phyloP scores from a whole-genome alignment of 495 filamentous ascomycete genomes.

The Poronia punctata region DNA sequence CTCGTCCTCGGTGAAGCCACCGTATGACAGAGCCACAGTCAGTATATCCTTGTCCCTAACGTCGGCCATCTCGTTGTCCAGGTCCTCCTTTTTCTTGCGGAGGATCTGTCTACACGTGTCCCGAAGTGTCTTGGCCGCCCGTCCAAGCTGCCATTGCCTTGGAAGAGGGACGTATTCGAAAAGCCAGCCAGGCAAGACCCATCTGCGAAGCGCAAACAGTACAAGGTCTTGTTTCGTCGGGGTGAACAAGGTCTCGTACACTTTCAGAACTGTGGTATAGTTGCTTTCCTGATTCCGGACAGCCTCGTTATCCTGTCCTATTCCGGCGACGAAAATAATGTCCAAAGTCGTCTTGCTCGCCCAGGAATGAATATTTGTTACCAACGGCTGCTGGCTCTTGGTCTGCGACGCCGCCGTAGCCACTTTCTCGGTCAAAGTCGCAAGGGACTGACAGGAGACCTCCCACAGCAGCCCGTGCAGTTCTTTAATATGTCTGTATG shows the following conservation, averaged over 20 bases:
- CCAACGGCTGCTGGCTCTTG: slow-evolving; percentile 23
- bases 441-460: slow-evolving; percentile 36
- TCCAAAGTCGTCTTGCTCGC: slow-evolving; percentile 62
- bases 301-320: slow-evolving; percentile 62
- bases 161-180: slow-evolving; percentile 46
- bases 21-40: slow-evolving; percentile 61
- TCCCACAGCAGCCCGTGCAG: slow-evolving; percentile 68
- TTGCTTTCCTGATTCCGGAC: slow-evolving; percentile 48
- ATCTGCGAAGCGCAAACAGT: slow-evolving; percentile 28
- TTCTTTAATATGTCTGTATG: slow-evolving; percentile 68
- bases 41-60: slow-evolving; percentile 52
- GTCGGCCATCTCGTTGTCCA: slow-evolving; percentile 39
- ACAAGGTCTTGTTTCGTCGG: slow-evolving; percentile 21
- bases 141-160: slow-evolving; percentile 48
- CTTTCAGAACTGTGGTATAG: slow-evolving; percentile 48
- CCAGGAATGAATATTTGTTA: slow-evolving; percentile 54
- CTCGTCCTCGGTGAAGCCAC: slow-evolving; percentile 62
- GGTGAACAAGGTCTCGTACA: slow-evolving; percentile 49
- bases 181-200: slow-evolving; percentile 38
- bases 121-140: slow-evolving; percentile 48
- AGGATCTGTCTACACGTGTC: slow-evolving; percentile 52
- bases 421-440: slow-evolving; percentile 23
- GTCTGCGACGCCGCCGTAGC: slow-evolving; percentile 24
- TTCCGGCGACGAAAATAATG: slow-evolving; percentile 64
- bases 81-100: slow-evolving; percentile 48